Conservation (phyloP, 2,329 filamentous ascomycete genomes). For the Colletotrichum somersetense region DNA sequence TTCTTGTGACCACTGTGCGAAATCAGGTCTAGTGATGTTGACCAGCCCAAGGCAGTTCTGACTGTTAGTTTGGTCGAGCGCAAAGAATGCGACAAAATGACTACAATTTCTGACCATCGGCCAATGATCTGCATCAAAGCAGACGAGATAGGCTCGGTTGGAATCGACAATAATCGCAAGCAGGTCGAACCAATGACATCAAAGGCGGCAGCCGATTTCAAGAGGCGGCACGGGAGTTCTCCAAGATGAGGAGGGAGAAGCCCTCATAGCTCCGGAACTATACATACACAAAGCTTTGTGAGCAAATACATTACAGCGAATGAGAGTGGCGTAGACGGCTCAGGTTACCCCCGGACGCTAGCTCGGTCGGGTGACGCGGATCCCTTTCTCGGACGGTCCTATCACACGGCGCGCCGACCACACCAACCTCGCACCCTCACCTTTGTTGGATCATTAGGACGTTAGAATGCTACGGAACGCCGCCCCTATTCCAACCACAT, state of each 20-base stretch:
- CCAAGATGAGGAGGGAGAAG: background rate
- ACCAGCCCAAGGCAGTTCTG: background rate
- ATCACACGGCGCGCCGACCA: constrained; percentile 17
- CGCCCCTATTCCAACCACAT: constrained; percentile 3
- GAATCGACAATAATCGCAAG: background rate
- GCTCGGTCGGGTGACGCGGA: constrained; percentile 36
- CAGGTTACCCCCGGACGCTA: background rate
- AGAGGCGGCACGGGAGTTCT: background rate
- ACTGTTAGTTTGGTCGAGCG: background rate
- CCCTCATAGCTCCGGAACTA: constrained; percentile 2
- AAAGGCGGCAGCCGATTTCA: background rate
- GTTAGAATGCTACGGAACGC: constrained; percentile 9
- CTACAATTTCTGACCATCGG: constrained; percentile 4
- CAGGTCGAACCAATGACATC: constrained; percentile 6
- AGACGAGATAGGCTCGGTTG: background rate
- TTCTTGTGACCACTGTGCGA: background rate
- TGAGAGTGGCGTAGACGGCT: constrained; percentile 10
- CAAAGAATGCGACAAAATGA: constrained; percentile 26
- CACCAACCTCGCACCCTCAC: constrained; percentile 20
- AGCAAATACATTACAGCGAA: constrained; percentile 13
- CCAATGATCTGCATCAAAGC: background rate
- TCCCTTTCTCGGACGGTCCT: constrained; percentile 18
- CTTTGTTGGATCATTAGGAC: constrained; percentile 3
- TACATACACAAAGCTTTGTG: background rate
- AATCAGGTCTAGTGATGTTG: background rate